Percentiles rank a stretch among this genome's conserved stretches.
These are phyloP conservation scores for Venturiaceae sp. DNA, from an alignment of 2,329 filamentous ascomycete genomes.

Conservation along the genomic window DNA sequence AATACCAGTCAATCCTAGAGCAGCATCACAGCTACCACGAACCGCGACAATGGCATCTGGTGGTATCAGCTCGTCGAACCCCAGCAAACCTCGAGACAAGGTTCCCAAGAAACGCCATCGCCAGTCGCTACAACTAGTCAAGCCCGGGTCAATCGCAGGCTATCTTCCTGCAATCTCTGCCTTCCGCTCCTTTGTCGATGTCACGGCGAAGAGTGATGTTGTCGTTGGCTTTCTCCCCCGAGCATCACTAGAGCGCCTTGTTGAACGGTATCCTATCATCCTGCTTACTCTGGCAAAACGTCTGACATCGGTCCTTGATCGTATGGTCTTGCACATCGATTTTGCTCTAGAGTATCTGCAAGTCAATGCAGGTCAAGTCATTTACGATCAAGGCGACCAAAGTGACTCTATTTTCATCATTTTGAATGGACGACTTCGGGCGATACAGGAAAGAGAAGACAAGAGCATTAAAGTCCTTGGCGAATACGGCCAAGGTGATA, in stretches of 20 bases:
- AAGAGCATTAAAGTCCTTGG: conserved; percentile 78
- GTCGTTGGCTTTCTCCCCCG: conserved; percentile 93
- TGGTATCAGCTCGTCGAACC: conserved; percentile 9
- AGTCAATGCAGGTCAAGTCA: conserved; percentile 86
- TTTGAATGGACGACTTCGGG: conserved; percentile 79
- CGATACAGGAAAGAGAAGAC: conserved; percentile 72
- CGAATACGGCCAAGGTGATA: conserved; percentile 95
- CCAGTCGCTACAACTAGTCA: conserved; percentile 78
- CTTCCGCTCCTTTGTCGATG: conserved; percentile 91
- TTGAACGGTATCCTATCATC: conserved; percentile 85
- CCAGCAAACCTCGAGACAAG: background rate
- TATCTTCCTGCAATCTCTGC: conserved; percentile 93
- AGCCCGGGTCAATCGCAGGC: conserved; percentile 86
- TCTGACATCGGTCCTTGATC: conserved; percentile 78
- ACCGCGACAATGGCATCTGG: background rate
- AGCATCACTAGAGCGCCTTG: conserved; percentile 77
- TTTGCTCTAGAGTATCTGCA: conserved; percentile 98
- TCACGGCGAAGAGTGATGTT: conserved; percentile 94
- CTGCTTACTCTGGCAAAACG: conserved; percentile 93
- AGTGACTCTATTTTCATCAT: conserved; percentile 99
- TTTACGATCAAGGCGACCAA: conserved; percentile 88
- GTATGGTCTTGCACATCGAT: conserved; percentile 89
- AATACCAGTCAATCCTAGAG: conserved; percentile 18
- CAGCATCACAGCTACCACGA: conserved; percentile 18
- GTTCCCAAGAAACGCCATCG: conserved; percentile 40